Evolutionary conservation across 495 filamentous ascomycete genomes (phyloP).

Genomic region (Bryoglossum gracile): DNA sequence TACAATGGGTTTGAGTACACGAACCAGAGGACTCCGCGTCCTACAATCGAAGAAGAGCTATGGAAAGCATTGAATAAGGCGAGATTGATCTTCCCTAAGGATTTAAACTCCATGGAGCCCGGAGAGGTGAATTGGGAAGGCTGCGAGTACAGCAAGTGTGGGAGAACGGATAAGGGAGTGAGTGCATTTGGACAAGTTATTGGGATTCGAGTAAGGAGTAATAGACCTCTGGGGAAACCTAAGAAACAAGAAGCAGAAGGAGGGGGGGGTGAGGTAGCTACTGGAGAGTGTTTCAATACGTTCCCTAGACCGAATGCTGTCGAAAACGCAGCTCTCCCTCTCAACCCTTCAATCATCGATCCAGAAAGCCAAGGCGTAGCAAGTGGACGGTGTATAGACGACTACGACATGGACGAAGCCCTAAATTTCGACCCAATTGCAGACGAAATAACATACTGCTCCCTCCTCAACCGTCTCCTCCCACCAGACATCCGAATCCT

Average conservation of each 20-base stretch:
- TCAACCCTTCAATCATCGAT: constrained; percentile 3
- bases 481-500: constrained; percentile 83
- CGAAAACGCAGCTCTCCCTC: constrained; percentile 11
- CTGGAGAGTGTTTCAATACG: constrained; percentile 22
- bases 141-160: constrained; percentile 88
- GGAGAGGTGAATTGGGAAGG: constrained; percentile 62
- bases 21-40: constrained; percentile 55
- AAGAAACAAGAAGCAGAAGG: neutral
- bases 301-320: constrained; percentile 6
- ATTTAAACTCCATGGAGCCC: constrained; percentile 23
- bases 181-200: constrained; percentile 97
- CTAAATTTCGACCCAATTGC: constrained; percentile 61
- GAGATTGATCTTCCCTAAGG: constrained; percentile 68
- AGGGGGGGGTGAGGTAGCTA: constrained; percentile 15
- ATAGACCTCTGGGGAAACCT: constrained; percentile 44
- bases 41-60: constrained; percentile 84
- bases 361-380: neutral
- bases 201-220: constrained; percentile 71
- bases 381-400: constrained; percentile 8
- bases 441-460: constrained; percentile 78
- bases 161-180: constrained; percentile 85
- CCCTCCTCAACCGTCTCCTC: constrained; percentile 75
- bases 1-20: constrained; percentile 92
- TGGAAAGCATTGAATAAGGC: constrained; percentile 82
- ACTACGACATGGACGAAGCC: constrained; percentile 28